Conservation (phyloP, 129 eudicot genomes). For the Arctium lappa region DNA sequence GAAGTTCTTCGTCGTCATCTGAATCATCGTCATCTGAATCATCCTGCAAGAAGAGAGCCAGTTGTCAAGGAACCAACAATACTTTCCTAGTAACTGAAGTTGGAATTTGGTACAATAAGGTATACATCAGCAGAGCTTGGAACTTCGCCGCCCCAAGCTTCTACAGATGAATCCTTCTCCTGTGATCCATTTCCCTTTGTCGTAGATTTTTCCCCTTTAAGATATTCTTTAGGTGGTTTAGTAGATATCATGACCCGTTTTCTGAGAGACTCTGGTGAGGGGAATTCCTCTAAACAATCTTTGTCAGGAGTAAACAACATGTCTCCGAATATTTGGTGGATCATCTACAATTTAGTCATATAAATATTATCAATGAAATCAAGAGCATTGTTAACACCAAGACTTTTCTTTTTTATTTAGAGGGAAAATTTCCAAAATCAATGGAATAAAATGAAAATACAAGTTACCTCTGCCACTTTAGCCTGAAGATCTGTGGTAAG, state of each 20-base stretch:
- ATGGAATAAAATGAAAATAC: neutral
- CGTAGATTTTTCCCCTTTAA: constrained; percentile 42
- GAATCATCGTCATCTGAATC: constrained; percentile 31
- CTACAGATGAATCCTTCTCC: constrained; percentile 40
- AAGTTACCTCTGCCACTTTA: constrained; percentile 75
- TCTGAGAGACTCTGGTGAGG: constrained; percentile 68
- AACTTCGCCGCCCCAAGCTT: constrained; percentile 72
- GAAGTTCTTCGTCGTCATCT: constrained; percentile 56
- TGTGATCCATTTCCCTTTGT: constrained; percentile 28
- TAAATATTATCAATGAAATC: neutral
- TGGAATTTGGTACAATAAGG: neutral
- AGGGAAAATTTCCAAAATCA: neutral
- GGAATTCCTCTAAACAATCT: constrained; percentile 65
- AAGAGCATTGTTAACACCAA: neutral
- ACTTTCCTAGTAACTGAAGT: neutral
- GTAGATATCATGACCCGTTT: constrained; percentile 73
- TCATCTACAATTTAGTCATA: constrained; percentile 51
- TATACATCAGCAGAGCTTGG: constrained; percentile 25
- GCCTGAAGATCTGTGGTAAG: constrained; percentile 85
- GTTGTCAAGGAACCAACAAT: neutral
- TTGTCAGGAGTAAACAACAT: constrained; percentile 60
- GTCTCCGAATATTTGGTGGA: constrained; percentile 77
- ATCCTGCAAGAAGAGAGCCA: constrained; percentile 32
- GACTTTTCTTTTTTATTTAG: neutral
- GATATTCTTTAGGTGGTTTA: constrained; percentile 87